A percentile compares a stretch with the other conserved stretches of the same genome.
These are phyloP conservation scores for Salpingoeca rosetta DNA, from an alignment of 78 protist genomes.

Conservation along the genomic window DNA sequence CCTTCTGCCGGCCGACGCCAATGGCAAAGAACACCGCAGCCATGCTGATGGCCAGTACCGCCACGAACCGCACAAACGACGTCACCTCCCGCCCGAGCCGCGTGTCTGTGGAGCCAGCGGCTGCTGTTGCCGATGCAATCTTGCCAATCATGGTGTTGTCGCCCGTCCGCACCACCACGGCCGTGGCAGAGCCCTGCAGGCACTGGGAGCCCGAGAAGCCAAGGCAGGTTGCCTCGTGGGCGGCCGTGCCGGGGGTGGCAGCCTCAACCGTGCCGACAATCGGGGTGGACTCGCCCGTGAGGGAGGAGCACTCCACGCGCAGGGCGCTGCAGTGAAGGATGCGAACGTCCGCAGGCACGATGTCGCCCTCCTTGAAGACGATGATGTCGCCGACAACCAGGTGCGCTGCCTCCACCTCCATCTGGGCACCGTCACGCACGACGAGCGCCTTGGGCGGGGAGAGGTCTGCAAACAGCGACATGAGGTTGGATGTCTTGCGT, in stretches of 20 bases:
- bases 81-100: not conserved
- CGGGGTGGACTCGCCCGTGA: slow-evolving; percentile 90
- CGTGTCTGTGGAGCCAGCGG: slow-evolving; percentile 1
- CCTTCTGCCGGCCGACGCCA: slow-evolving; percentile 2
- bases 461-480: not conserved
- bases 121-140: slow-evolving; percentile 49
- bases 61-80: not conserved
- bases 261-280: slow-evolving; percentile 35
- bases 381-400: slow-evolving; percentile 50
- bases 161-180: slow-evolving; percentile 71
- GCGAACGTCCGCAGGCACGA: slow-evolving; percentile 73
- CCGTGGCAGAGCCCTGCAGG: slow-evolving; percentile 56
- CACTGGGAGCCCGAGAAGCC: slow-evolving; percentile 61
- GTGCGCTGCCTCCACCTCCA: not conserved
- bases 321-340: slow-evolving; percentile 12
- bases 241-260: not conserved
- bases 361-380: slow-evolving; percentile 40
- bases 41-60: not conserved
- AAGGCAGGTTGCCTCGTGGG: slow-evolving; percentile 58
- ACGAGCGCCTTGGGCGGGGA: not conserved
- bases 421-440: not conserved
- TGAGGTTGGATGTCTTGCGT: slow-evolving; percentile 30
- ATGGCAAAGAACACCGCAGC: slow-evolving; percentile 2
- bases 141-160: slow-evolving; percentile 83
- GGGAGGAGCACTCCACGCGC: slow-evolving; percentile 52